phyloP scores from a whole-genome alignment of 2,329 filamentous ascomycete genomes.

The Balansia obtecta region DNA sequence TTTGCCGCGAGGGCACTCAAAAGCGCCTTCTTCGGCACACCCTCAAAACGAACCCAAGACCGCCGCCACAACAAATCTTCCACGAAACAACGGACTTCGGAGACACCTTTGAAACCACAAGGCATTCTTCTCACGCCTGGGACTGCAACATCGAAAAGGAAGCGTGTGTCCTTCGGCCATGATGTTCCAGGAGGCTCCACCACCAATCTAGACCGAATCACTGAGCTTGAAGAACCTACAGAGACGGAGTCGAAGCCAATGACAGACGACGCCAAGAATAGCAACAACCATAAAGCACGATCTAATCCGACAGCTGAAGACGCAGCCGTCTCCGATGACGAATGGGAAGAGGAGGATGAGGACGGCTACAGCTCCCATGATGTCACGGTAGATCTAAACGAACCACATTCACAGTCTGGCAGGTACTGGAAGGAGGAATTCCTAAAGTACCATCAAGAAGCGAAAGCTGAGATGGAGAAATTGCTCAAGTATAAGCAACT shows the following conservation, averaged over 20 bases:
- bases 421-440: conserved; percentile 74
- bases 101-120: conserved; percentile 37
- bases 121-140: conserved; percentile 54
- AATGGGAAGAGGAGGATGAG: conserved; percentile 34
- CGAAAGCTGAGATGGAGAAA: conserved; percentile 62
- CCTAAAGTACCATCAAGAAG: conserved; percentile 59
- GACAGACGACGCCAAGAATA: conserved; percentile 11
- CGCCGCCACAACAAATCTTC: conserved; percentile 11
- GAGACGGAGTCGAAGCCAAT: conserved; percentile 26
- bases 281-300: conserved; percentile 1
- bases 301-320: background rate
- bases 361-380: conserved; percentile 42
- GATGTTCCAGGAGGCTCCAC: conserved; percentile 29
- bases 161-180: conserved; percentile 52
- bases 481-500: conserved; percentile 69
- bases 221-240: conserved; percentile 31
- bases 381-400: conserved; percentile 56
- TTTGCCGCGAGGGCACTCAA: conserved; percentile 55
- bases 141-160: conserved; percentile 45
- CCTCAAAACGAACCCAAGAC: conserved; percentile 27
- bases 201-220: conserved; percentile 12
- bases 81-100: conserved; percentile 17
- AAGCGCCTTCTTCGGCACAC: conserved; percentile 50
- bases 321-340: conserved; percentile 25
- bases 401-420: conserved; percentile 63